Conservation (phyloP, 169 alveolate species). For the Sarcocystis neurona region DNA sequence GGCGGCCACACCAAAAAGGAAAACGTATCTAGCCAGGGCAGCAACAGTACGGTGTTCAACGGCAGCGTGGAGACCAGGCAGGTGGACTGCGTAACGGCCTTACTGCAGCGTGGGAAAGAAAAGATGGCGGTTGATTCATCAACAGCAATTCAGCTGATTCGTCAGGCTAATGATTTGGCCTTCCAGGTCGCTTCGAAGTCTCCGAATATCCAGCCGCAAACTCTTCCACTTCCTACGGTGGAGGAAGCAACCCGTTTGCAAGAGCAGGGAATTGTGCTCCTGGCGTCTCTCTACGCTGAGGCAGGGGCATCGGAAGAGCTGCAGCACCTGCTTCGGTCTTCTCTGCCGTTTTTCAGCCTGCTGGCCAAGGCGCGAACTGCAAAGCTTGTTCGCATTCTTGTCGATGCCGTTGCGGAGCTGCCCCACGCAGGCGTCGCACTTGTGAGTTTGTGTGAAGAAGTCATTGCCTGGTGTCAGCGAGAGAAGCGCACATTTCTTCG, state of each 20-base stretch:
- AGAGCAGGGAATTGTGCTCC: constrained; percentile 31
- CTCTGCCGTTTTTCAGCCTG: constrained; percentile 67
- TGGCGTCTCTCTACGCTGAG: constrained; percentile 56
- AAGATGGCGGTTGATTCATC: neutral
- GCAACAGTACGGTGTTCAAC: too few species aligned
- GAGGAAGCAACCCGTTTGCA: constrained; percentile 52
- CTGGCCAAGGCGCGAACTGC: constrained; percentile 82
- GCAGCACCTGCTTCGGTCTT: constrained; percentile 3
- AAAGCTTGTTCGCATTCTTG: constrained; percentile 68
- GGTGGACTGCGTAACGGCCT: constrained; percentile 25
- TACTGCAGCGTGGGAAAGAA: neutral
- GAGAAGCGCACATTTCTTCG: constrained; percentile 89
- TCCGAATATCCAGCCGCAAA: neutral
- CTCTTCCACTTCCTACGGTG: neutral
- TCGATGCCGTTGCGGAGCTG: constrained; percentile 73
- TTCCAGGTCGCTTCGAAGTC: neutral
- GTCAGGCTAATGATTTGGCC: constrained; percentile 1
- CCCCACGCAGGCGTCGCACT: constrained; percentile 76
- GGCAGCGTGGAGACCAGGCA: too few species aligned
- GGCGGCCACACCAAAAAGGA: neutral
- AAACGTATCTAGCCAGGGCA: too few species aligned
- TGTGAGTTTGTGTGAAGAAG: constrained; percentile 85
- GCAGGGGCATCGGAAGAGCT: constrained; percentile 1
- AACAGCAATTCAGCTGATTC: neutral
- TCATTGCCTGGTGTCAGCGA: constrained; percentile 90